Evolutionary conservation across 2,329 filamentous ascomycete genomes (phyloP).

Genomic region (Penicillium sp.): DNA sequence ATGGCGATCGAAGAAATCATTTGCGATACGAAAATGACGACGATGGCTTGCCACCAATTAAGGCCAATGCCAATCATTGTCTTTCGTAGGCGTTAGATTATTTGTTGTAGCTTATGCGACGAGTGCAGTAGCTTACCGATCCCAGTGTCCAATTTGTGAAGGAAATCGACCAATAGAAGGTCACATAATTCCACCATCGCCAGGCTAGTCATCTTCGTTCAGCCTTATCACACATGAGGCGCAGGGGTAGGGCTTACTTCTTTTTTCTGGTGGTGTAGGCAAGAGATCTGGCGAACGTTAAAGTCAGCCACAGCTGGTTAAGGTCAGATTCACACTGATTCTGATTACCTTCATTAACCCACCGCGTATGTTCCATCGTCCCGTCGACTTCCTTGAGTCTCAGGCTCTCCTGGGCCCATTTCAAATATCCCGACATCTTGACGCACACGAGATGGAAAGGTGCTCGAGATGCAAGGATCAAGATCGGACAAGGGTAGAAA

Average conservation of each 20-base stretch:
- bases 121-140: not conserved
- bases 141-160: slow-evolving; percentile 7
- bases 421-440: not conserved
- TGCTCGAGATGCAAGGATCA: not conserved
- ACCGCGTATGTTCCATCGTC: not conserved
- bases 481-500: not conserved
- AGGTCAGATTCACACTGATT: not conserved
- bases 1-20: slow-evolving; percentile 3
- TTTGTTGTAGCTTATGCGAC: no score
- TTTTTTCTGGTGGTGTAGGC: slow-evolving; percentile 3
- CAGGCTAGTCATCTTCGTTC: not conserved
- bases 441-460: not conserved
- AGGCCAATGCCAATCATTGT: slow-evolving; percentile 5
- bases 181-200: slow-evolving; percentile 7
- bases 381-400: slow-evolving; percentile 2
- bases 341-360: slow-evolving; percentile 2
- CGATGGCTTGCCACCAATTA: slow-evolving; percentile 6
- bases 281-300: not conserved
- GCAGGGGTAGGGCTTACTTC: not conserved
- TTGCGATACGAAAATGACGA: slow-evolving; percentile 3
- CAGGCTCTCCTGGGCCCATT: not conserved
- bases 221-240: not conserved
- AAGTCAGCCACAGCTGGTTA: not conserved
- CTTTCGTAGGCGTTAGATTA: not conserved
- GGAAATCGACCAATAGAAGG: slow-evolving; percentile 4